These are phyloP conservation scores for Pleurotus djamor DNA, from an alignment of 768 basidiomycete genomes.

Conservation along the genomic window DNA sequence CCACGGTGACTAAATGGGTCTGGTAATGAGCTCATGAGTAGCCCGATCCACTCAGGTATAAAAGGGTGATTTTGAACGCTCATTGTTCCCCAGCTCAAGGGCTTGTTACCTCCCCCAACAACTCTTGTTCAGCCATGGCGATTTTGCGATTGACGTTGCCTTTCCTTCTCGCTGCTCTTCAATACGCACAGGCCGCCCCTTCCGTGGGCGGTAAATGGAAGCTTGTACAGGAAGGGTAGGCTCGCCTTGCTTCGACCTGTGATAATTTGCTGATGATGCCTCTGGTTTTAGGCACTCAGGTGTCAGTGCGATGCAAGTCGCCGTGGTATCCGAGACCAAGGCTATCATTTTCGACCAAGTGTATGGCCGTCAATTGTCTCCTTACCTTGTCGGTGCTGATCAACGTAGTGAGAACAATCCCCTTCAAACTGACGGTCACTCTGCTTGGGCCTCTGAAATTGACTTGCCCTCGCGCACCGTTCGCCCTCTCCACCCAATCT, in stretches of 20 bases:
- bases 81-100: neutral
- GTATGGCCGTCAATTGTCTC: slow-evolving; percentile 3
- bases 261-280: neutral
- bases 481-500: slow-evolving; percentile 27
- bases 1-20: neutral
- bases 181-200: neutral
- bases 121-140: neutral
- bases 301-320: slow-evolving; percentile 19
- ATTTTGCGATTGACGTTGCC: neutral
- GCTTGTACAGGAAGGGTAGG: slow-evolving; percentile 13
- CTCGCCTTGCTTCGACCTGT: neutral
- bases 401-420: slow-evolving; percentile 27
- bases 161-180: neutral
- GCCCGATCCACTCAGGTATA: neutral
- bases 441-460: slow-evolving; percentile 44
- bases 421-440: slow-evolving; percentile 35
- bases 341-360: slow-evolving; percentile 21
- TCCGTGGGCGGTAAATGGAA: slow-evolving; percentile 4
- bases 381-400: neutral
- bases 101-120: neutral
- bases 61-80: neutral
- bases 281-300: slow-evolving; percentile 13
- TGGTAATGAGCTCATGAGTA: neutral
- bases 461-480: slow-evolving; percentile 36
- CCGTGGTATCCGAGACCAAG: slow-evolving; percentile 17